phyloP scores from a whole-genome alignment of 495 filamentous ascomycete species.

The Platismatia glauca region DNA sequence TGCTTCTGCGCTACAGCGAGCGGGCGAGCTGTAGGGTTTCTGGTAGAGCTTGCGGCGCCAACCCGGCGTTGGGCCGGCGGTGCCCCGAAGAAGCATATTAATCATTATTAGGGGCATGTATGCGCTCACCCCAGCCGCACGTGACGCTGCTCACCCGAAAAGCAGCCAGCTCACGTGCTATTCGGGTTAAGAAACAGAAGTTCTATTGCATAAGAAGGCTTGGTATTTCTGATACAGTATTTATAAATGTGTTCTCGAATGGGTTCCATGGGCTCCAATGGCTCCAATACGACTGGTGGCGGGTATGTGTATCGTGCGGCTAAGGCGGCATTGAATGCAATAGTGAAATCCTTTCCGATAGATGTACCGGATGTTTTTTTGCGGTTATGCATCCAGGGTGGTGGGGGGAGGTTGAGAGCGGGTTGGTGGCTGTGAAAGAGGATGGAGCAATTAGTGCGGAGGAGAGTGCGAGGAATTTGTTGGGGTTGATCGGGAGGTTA shows the following conservation, averaged over 20 bases:
- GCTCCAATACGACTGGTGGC: conserved; percentile 24
- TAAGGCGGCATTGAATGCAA: conserved; percentile 31
- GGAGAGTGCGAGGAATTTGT: conserved; percentile 30
- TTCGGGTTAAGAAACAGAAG: too few relatives aligned
- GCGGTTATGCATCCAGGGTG: conserved; percentile 28
- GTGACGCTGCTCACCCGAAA: too few relatives aligned
- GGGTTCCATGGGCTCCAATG: conserved; percentile 26
- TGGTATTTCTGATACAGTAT: too few relatives aligned
- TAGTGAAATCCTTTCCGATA: conserved; percentile 26
- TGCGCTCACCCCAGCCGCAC: too few relatives aligned
- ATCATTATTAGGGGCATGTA: too few relatives aligned
- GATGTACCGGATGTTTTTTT: conserved; percentile 29
- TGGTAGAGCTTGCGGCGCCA: too few relatives aligned
- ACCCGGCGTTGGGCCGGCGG: too few relatives aligned
- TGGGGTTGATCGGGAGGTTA: conserved; percentile 27
- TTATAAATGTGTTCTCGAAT: conserved; percentile 30
- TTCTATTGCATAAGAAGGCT: too few relatives aligned
- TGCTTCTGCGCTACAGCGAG: too few relatives aligned
- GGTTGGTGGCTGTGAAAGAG: conserved; percentile 32
- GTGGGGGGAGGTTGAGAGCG: conserved; percentile 34
- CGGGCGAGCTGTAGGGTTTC: too few relatives aligned
- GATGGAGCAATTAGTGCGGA: conserved; percentile 32
- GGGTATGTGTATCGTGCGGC: conserved; percentile 32
- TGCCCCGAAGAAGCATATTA: too few relatives aligned
- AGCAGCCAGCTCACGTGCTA: too few relatives aligned